These are phyloP conservation scores for Petunia hybrid DNA, from an alignment of 305 asterid genomes.

Conservation along the genomic window DNA sequence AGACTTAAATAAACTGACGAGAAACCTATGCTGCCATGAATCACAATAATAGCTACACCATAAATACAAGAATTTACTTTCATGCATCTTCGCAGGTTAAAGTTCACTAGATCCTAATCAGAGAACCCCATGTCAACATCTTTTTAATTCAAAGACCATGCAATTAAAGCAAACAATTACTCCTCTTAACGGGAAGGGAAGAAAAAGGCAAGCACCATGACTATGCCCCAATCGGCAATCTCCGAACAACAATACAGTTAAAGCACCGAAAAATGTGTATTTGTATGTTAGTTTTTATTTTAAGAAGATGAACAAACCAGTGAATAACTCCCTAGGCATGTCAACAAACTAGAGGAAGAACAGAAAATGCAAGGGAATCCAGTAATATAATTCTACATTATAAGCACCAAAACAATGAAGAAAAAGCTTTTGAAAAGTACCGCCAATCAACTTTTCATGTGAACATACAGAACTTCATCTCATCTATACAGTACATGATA, in stretches of 20 bases:
- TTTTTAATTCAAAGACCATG: background rate
- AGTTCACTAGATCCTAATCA: background rate
- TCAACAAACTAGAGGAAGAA: conserved; percentile 7
- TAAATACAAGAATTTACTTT: conserved; percentile 21
- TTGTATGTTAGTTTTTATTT: too few species aligned
- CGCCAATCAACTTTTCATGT: conserved; percentile 21
- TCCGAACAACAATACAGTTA: conserved; percentile 16
- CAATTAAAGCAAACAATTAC: background rate
- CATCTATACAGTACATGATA: conserved; percentile 21
- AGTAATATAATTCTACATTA: background rate
- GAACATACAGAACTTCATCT: conserved; percentile 4
- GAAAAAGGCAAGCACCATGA: background rate
- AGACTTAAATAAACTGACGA: background rate
- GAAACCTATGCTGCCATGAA: background rate
- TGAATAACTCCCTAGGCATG: background rate
- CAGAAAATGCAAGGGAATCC: background rate
- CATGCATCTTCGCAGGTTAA: background rate
- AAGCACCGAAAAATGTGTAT: background rate
- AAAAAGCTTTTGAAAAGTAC: conserved; percentile 5
- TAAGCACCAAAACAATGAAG: background rate
- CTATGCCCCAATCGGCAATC: background rate
- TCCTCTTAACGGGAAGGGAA: background rate
- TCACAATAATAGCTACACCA: background rate
- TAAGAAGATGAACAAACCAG: conserved; percentile 14
- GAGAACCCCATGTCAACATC: background rate